Conservation (phyloP, 768 basidiomycete species). For the Serendipita vermifera region DNA sequence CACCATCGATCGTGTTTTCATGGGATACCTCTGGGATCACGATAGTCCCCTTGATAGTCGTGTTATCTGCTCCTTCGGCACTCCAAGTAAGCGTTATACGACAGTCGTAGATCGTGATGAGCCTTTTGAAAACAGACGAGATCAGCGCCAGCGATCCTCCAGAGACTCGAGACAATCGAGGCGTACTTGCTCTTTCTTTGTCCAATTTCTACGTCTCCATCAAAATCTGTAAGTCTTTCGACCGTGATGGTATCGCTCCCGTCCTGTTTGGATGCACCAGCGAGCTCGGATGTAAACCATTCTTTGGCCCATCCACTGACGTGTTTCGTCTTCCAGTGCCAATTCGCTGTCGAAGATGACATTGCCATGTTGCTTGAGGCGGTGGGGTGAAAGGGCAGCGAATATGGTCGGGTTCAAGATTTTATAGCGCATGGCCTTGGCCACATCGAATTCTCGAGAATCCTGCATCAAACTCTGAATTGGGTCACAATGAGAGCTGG, state of each 20-base stretch:
- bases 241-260: slow-evolving; percentile 47
- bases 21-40: slow-evolving; percentile 90
- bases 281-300: slow-evolving; percentile 76
- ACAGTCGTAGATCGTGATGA: slow-evolving; percentile 93
- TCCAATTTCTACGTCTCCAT: slow-evolving; percentile 86
- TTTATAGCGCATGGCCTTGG: no score
- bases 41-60: slow-evolving; percentile 59
- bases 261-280: slow-evolving; percentile 44
- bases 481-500: no score
- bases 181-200: slow-evolving; percentile 93
- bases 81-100: slow-evolving; percentile 63
- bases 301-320: slow-evolving; percentile 65
- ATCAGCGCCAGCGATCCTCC: not conserved
- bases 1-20: slow-evolving; percentile 73
- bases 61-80: slow-evolving; percentile 64
- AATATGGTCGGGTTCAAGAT: no score
- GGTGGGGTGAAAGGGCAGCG: no score
- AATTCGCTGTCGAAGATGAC: slow-evolving; percentile 16
- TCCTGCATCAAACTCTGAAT: no score
- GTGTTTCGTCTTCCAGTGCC: slow-evolving; percentile 23
- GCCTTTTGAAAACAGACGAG: slow-evolving; percentile 31
- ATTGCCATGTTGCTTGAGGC: not conserved
- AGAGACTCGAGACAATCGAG: not conserved
- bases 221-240: slow-evolving; percentile 56
- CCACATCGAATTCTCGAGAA: no score